Evolutionary conservation across 768 basidiomycete genomes (phyloP).

Genomic region (Amyloporia xantha): DNA sequence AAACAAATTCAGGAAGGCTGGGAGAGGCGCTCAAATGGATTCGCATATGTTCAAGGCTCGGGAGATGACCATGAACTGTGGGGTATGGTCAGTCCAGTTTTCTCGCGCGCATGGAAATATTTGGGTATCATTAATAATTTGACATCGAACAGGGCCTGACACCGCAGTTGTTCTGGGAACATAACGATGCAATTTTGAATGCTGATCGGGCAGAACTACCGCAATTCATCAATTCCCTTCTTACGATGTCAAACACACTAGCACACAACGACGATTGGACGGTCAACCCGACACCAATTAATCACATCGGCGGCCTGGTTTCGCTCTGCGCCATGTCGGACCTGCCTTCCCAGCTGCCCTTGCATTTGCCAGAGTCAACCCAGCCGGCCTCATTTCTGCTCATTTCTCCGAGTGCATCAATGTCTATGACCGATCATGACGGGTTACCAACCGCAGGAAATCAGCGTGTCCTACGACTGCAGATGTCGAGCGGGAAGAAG

Average conservation of each 20-base stretch:
- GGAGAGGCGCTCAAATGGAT: slow-evolving; percentile 61
- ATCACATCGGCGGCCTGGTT: slow-evolving; percentile 34
- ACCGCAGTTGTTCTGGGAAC: slow-evolving; percentile 63
- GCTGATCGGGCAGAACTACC: slow-evolving; percentile 45
- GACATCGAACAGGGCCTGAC: slow-evolving; percentile 71
- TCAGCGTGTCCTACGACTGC: slow-evolving; percentile 10
- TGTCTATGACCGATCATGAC: neutral
- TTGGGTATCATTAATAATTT: no score
- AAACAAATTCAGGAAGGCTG: slow-evolving; percentile 53
- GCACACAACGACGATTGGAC: slow-evolving; percentile 9
- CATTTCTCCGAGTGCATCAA: slow-evolving; percentile 9
- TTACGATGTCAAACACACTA: slow-evolving; percentile 4
- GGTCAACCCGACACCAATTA: slow-evolving; percentile 25
- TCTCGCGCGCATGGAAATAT: neutral
- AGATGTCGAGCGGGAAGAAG: slow-evolving; percentile 19
- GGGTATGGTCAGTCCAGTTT: slow-evolving; percentile 50
- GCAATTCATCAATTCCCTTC: slow-evolving; percentile 29
- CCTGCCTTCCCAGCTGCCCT: slow-evolving; percentile 16
- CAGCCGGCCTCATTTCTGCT: slow-evolving; percentile 25
- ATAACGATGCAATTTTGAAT: slow-evolving; percentile 42
- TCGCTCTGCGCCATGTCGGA: slow-evolving; percentile 31
- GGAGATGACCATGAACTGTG: slow-evolving; percentile 95
- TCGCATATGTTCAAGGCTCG: slow-evolving; percentile 86
- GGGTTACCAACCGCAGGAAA: neutral
- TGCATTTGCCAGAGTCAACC: neutral